A percentile compares a stretch with the other conserved stretches of the same genome.
Conservation (phyloP, 306 rosid genomes). For the Cucurbita moschata region DNA sequence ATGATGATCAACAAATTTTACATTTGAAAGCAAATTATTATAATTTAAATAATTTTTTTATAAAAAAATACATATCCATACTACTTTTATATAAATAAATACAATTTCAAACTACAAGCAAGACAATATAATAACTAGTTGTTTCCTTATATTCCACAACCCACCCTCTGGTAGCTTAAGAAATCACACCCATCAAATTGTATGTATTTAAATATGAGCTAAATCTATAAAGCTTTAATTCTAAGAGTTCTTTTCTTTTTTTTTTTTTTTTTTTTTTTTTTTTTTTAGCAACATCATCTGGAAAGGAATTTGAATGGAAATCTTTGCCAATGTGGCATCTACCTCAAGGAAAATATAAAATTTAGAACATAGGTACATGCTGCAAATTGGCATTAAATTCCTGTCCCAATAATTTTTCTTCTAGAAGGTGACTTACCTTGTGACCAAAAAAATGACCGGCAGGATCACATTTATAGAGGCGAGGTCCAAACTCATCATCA, state of each 20-base stretch:
- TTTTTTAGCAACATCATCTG: neutral
- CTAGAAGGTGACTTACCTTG: conserved; percentile 39
- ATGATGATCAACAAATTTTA: too few relatives aligned
- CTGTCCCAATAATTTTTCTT: neutral
- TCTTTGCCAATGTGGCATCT: too few relatives aligned
- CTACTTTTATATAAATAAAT: neutral
- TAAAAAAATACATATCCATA: neutral
- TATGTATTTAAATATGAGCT: too few relatives aligned
- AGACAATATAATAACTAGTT: neutral
- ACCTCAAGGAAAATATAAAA: too few relatives aligned
- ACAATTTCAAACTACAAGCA: neutral
- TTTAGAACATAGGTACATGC: neutral
- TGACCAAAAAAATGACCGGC: conserved; percentile 99
- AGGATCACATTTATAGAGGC: conserved; percentile 86
- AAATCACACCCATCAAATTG: too few relatives aligned
- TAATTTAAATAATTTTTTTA: neutral
- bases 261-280: too few relatives aligned
- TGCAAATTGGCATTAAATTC: neutral
- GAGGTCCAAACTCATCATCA: conserved; percentile 84
- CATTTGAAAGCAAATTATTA: neutral
- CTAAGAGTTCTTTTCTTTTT: too few relatives aligned
- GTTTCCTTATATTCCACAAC: neutral
- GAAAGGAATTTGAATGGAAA: too few relatives aligned
- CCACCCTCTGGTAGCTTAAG: too few relatives aligned
- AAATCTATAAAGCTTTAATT: too few relatives aligned